Base-by-base conservation (phyloP, 495 filamentous ascomycete genomes). In the Neurospora sp. region DNA sequence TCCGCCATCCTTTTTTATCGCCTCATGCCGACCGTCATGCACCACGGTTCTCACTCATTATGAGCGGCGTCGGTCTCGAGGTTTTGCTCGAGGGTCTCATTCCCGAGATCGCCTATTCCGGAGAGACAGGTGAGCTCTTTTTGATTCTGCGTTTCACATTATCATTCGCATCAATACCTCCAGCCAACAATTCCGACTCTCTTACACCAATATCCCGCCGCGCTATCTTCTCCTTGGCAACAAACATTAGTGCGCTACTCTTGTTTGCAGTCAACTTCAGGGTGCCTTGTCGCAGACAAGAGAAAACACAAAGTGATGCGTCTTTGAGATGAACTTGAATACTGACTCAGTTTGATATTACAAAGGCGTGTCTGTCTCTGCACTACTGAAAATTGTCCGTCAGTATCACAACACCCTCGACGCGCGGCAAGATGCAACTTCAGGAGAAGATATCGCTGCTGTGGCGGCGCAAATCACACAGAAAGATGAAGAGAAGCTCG, bases 61-160 rank as follows among this genome's bases (percentile, higher is more conserved):
- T 94, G 93, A 81, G 70, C 48, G 87, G 84, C 70, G 84, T 80
- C 69, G 87, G 87, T 73, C 81, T 92, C 70, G 90, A 93, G 79
- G 88, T 88, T 72, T 81, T 96, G 80, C 89, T 94, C 68, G 86
- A 91, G 74, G 89, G 88, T 77, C 81, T 94, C 68, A 81, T 95
- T 65, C 86, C 87, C 22, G 90, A 92, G 83, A 90, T 95, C 78
- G 91, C 92, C 8, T 84, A 84, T 76, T 83, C 81, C 70, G 92
- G 92, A 40, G 86, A 87, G 73, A 84, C 87, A 83, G 92, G 92
- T 94, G 80, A 82, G 91, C 87, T 69, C 14, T 73, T 59, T 73
- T 75, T 75, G 5, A 65, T 65, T 16, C 12, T 35, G 27, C 53
- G 17, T 68, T 31, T 39, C 14, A 7, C 22, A 27, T 40, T 14